A percentile compares a stretch with the other conserved stretches of the same genome.
phyloP scores from a whole-genome alignment of 1,139 yeast genomes.

The Saccharomycopsis hybrid region DNA sequence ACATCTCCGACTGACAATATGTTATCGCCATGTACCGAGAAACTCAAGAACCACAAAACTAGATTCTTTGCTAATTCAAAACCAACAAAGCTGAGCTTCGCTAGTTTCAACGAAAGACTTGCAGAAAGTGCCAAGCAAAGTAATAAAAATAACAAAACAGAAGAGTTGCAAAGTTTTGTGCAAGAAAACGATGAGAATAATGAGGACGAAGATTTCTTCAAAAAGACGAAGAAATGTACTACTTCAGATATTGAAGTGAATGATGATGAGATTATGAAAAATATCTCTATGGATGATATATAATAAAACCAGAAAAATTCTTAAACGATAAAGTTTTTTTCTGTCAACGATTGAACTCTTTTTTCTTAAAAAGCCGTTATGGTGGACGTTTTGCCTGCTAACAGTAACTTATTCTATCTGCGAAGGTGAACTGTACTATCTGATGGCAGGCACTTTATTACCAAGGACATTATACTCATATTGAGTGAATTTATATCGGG shows the following conservation, averaged over 20 bases:
- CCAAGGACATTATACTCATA: too few relatives aligned
- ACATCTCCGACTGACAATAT: slow-evolving; percentile 55
- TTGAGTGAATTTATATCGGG: too few relatives aligned
- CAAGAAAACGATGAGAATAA: slow-evolving; percentile 7
- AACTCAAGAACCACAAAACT: slow-evolving; percentile 43
- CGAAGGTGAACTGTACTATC: too few relatives aligned
- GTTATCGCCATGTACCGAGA: slow-evolving; percentile 53
- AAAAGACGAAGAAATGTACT: slow-evolving; percentile 1
- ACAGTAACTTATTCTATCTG: too few relatives aligned
- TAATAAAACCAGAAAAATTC: not conserved
- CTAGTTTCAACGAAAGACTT: not conserved
- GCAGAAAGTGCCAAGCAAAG: too few relatives aligned
- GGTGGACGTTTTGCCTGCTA: too few relatives aligned
- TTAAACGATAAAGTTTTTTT: not conserved
- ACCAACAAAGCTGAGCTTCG: slow-evolving; percentile 27
- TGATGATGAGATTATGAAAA: slow-evolving; percentile 15
- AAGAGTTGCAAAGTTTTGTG: not conserved
- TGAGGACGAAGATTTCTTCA: slow-evolving; percentile 13
- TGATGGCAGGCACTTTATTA: too few relatives aligned
- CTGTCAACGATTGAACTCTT: not conserved
- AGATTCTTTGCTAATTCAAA: slow-evolving; percentile 32
- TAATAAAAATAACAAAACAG: not conserved
- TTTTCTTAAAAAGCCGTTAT: not conserved
- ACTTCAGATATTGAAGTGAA: slow-evolving; percentile 9
- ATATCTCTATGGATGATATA: slow-evolving; percentile 17